These are phyloP conservation scores for Pseudonitzschia multiseries DNA, from an alignment of 108 stramenopile genomes.

Conservation along the genomic window DNA sequence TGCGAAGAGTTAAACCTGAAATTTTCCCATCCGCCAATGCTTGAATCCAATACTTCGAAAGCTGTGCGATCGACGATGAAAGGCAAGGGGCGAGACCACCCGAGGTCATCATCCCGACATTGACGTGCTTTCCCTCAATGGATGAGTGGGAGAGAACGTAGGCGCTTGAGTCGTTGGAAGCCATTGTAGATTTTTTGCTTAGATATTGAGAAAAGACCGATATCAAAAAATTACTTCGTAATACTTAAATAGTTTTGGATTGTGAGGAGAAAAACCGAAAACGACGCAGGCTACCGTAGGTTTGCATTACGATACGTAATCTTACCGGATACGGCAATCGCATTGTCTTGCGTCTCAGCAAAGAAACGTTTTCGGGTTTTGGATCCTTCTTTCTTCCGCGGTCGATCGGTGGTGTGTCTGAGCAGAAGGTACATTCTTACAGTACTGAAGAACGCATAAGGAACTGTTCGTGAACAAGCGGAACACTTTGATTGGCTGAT, in stretches of 20 bases:
- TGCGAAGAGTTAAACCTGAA: conserved; percentile 73
- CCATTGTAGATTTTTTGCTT: neutral
- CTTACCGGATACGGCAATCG: neutral
- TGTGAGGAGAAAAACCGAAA: neutral
- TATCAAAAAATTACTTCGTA: too few species aligned
- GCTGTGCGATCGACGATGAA: conserved; percentile 68
- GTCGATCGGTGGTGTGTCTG: neutral
- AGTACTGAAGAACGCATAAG: neutral
- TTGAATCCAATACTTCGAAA: conserved; percentile 70
- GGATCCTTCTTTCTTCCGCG: neutral
- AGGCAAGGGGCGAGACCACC: conserved; percentile 92
- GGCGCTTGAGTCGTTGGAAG: neutral
- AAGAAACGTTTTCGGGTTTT: neutral
- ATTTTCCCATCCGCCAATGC: conserved; percentile 74
- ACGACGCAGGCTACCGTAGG: too few species aligned
- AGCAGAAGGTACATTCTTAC: neutral
- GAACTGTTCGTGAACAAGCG: neutral
- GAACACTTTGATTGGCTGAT: neutral
- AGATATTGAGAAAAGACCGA: neutral
- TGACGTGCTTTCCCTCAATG: conserved; percentile 53
- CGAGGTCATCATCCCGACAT: conserved; percentile 91
- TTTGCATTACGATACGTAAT: too few species aligned
- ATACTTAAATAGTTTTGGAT: neutral
- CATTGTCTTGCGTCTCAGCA: too few species aligned
- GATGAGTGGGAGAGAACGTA: conserved; percentile 20